Conservation (phyloP, 345 rosid species). For the Citrus hindsii region DNA sequence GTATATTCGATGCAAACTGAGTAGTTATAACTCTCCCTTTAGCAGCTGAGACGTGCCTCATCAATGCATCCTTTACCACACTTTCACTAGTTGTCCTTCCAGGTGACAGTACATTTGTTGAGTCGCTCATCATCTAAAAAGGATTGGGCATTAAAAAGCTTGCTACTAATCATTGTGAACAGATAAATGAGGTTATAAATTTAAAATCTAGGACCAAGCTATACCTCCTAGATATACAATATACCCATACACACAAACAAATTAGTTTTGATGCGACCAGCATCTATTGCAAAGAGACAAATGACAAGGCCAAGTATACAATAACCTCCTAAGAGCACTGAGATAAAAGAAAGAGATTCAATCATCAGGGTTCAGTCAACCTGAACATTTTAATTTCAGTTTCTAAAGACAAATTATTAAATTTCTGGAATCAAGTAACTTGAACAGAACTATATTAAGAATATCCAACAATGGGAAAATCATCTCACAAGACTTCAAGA, state of each 20-base stretch:
- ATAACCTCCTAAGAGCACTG: not conserved
- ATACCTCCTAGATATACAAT: not conserved
- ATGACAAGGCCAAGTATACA: not conserved
- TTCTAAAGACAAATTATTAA: not conserved
- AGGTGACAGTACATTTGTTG: constrained; percentile 92
- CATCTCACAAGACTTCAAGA: not conserved
- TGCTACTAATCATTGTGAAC: not conserved
- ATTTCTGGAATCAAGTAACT: constrained; percentile 8
- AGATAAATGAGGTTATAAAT: constrained; percentile 1
- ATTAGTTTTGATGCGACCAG: not conserved
- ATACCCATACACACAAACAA: not conserved
- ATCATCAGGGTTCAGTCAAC: not conserved
- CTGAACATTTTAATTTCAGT: not conserved
- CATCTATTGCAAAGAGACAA: not conserved
- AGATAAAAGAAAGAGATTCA: not conserved
- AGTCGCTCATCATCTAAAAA: constrained; percentile 98
- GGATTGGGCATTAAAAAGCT: not conserved
- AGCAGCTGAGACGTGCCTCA: constrained; percentile 71
- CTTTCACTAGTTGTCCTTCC: constrained; percentile 93
- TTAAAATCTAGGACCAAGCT: constrained; percentile 9
- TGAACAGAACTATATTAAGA: not conserved
- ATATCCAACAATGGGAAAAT: not conserved
- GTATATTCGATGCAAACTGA: constrained; percentile 96
- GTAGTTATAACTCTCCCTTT: constrained; percentile 96
- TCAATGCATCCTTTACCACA: constrained; percentile 77